These are phyloP conservation scores for Globisporangium spiculum DNA, from an alignment of 352 stramenopile species.

Conservation along the genomic window DNA sequence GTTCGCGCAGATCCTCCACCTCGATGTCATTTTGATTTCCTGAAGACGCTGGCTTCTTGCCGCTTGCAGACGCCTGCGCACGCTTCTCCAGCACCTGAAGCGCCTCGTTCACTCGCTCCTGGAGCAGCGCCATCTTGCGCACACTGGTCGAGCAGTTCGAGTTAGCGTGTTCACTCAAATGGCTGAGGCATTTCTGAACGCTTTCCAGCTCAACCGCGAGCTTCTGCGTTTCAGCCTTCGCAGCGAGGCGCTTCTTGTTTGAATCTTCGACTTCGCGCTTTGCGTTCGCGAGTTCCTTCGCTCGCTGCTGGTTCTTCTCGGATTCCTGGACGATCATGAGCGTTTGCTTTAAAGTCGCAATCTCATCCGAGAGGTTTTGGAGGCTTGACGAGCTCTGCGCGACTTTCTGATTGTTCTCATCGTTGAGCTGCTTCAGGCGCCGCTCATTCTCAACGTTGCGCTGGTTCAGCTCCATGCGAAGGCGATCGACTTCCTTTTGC, in stretches of 20 bases:
- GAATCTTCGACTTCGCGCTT: slow-evolving; percentile 77
- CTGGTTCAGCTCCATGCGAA: slow-evolving; percentile 76
- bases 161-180: slow-evolving; percentile 51
- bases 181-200: slow-evolving; percentile 58
- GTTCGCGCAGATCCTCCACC: slow-evolving; percentile 46
- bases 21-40: slow-evolving; percentile 34
- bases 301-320: slow-evolving; percentile 66
- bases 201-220: slow-evolving; percentile 70
- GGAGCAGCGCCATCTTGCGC: slow-evolving; percentile 55
- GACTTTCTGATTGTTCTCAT: slow-evolving; percentile 53
- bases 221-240: slow-evolving; percentile 80
- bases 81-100: slow-evolving; percentile 69
- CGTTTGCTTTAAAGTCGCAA: slow-evolving; percentile 53
- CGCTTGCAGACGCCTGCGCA: slow-evolving; percentile 20
- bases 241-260: slow-evolving; percentile 80
- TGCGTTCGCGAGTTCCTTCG: slow-evolving; percentile 56
- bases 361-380: slow-evolving; percentile 58
- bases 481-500: slow-evolving; percentile 64
- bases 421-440: slow-evolving; percentile 53
- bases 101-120: slow-evolving; percentile 68
- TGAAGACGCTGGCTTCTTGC: slow-evolving; percentile 22
- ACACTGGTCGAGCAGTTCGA: slow-evolving; percentile 53
- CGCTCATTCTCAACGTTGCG: slow-evolving; percentile 72
- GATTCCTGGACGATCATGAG: slow-evolving; percentile 64
- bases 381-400: slow-evolving; percentile 36